Evolutionary conservation across 768 basidiomycete species (phyloP).

Genomic region (Amanita brunnescens): DNA sequence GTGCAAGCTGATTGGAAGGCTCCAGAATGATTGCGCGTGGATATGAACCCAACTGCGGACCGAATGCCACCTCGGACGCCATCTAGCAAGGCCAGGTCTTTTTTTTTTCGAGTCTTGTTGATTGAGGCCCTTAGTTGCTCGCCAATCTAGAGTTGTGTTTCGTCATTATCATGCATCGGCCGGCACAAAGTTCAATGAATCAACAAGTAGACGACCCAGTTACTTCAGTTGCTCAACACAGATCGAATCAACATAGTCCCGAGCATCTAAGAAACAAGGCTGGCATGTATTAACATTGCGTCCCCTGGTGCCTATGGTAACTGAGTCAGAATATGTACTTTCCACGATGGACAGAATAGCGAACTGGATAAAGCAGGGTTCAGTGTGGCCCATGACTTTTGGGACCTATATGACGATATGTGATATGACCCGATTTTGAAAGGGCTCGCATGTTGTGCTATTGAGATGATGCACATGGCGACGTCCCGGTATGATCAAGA

Average conservation of each 20-base stretch:
- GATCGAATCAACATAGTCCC: conserved; percentile 78
- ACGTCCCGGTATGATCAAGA: conserved; percentile 99
- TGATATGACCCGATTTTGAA: conserved; percentile 4
- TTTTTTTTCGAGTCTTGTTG: background rate
- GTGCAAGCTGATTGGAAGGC: too few relatives aligned
- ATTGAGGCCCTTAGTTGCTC: background rate
- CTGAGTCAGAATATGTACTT: conserved; percentile 80
- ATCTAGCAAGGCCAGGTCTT: background rate
- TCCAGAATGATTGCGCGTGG: too few relatives aligned
- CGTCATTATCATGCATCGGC: background rate
- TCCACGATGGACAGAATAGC: conserved; percentile 93
- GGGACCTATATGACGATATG: conserved; percentile 24
- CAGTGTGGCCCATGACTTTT: conserved; percentile 99
- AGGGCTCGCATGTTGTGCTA: conserved; percentile 98
- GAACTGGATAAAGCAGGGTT: conserved; percentile 96
- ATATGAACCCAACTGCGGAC: background rate
- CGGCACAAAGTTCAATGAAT: background rate
- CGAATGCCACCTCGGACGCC: background rate
- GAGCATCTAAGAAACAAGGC: conserved; percentile 87
- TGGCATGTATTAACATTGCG: conserved; percentile 37
- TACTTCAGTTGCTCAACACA: conserved; percentile 65
- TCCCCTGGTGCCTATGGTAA: background rate
- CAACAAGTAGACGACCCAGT: conserved; percentile 38
- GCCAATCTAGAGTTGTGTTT: background rate
- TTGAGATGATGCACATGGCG: conserved; percentile 99